phyloP scores from a whole-genome alignment of 2,329 filamentous ascomycete genomes.

The Alternaria postmessia region DNA sequence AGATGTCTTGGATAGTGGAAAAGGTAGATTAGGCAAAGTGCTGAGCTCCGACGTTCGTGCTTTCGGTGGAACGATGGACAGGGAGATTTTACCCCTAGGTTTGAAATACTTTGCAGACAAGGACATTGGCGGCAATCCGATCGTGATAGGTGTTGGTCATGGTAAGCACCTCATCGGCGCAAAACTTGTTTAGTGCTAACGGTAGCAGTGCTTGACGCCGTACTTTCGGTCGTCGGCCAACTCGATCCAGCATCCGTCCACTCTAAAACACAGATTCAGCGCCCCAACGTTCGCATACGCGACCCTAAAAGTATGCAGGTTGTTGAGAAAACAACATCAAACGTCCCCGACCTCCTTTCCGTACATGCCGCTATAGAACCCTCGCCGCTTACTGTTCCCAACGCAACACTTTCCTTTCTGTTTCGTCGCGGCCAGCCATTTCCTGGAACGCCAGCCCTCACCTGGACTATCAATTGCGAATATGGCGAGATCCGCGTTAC shows the following conservation, averaged over 20 bases:
- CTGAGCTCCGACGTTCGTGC: slow-evolving; percentile 2
- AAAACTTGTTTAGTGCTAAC: background rate
- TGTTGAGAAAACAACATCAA: background rate
- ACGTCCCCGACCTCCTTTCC: slow-evolving; percentile 58
- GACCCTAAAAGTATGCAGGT: background rate
- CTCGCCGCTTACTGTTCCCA: slow-evolving; percentile 1
- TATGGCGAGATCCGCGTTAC: slow-evolving; percentile 31
- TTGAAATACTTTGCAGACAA: slow-evolving; percentile 27
- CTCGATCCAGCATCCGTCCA: slow-evolving; percentile 16
- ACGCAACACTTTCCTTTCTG: slow-evolving; percentile 16
- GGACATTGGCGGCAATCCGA: slow-evolving; percentile 24
- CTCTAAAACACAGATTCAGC: slow-evolving; percentile 16
- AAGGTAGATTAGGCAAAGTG: background rate
- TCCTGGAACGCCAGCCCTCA: slow-evolving; percentile 19
- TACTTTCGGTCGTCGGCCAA: slow-evolving; percentile 30
- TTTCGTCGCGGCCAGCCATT: slow-evolving; percentile 30
- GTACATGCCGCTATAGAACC: slow-evolving; percentile 43
- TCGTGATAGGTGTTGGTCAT: slow-evolving; percentile 28
- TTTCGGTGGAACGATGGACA: slow-evolving; percentile 23
- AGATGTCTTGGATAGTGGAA: slow-evolving; percentile 49
- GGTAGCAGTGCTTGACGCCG: slow-evolving; percentile 19
- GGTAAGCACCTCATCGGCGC: slow-evolving; percentile 34
- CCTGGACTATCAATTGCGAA: slow-evolving; percentile 26
- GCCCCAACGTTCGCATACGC: background rate
- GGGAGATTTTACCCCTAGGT: slow-evolving; percentile 22